Conservation (phyloP, 768 basidiomycete species). For the Tephrocybe rancida region DNA sequence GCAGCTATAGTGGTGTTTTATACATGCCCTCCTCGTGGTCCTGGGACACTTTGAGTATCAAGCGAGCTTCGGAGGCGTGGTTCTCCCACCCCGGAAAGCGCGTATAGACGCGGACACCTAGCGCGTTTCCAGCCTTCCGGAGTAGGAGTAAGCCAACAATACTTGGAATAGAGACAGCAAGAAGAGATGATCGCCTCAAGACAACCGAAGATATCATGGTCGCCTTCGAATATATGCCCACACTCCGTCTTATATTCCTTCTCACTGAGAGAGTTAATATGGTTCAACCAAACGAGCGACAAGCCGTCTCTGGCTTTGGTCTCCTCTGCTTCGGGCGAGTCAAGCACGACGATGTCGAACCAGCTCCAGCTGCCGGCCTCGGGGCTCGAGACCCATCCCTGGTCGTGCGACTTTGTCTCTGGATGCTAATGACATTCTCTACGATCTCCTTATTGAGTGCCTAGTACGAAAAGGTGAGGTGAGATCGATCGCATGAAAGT, state of each 20-base stretch:
- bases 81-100: slow-evolving; percentile 32
- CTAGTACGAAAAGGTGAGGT: slow-evolving; percentile 6
- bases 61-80: slow-evolving; percentile 25
- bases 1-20: no score
- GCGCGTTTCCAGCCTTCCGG: slow-evolving; percentile 29
- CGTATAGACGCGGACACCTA: slow-evolving; percentile 32
- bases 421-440: slow-evolving; percentile 25
- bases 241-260: slow-evolving; percentile 13
- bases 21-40: slow-evolving; percentile 26
- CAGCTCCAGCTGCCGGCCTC: slow-evolving; percentile 30
- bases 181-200: slow-evolving; percentile 8
- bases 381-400: slow-evolving; percentile 16
- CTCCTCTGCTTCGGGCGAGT: slow-evolving; percentile 20
- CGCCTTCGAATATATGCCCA: slow-evolving; percentile 9
- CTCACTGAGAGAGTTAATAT: slow-evolving; percentile 21
- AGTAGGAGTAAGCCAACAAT: not conserved
- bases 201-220: slow-evolving; percentile 11
- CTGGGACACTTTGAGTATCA: slow-evolving; percentile 30
- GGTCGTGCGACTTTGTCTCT: slow-evolving; percentile 28
- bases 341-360: slow-evolving; percentile 34
- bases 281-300: slow-evolving; percentile 29
- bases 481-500: not conserved
- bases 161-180: not conserved
- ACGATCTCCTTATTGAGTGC: slow-evolving; percentile 25
- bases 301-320: slow-evolving; percentile 27